These are phyloP conservation scores for Hirschfeldia incana DNA, from an alignment of 345 rosid species.

Conservation along the genomic window DNA sequence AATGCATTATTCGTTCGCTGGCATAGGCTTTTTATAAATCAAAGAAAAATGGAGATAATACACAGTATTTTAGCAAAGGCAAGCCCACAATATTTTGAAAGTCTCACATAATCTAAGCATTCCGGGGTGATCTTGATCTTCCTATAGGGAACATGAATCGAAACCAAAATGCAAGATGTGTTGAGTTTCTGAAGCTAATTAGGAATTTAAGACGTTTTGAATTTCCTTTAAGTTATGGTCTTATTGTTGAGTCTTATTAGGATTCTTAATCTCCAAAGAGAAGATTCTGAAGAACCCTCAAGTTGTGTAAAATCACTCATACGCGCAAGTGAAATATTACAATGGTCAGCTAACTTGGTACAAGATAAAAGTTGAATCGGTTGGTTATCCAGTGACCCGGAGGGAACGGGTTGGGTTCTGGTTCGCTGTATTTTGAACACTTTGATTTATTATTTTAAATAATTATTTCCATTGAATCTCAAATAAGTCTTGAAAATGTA, in stretches of 20 bases:
- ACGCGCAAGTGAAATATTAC: neutral
- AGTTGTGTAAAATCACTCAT: neutral
- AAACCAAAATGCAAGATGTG: neutral
- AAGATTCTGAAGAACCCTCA: neutral
- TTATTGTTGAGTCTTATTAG: neutral
- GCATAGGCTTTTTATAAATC: neutral
- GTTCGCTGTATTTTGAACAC: no score
- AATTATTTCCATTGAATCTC: neutral
- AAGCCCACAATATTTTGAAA: neutral
- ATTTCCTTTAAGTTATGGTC: neutral
- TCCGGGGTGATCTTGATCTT: neutral
- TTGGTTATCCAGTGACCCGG: neutral
- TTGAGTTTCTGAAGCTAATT: neutral
- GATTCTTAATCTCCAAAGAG: neutral
- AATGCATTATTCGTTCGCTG: neutral
- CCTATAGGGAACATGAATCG: neutral
- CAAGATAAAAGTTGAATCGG: neutral
- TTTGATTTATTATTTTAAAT: no score
- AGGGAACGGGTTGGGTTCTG: no score
- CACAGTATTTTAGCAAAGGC: neutral
- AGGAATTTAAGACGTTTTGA: neutral
- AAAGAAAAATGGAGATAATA: neutral
- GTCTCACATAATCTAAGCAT: neutral
- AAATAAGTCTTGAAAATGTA: neutral
- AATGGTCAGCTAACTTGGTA: neutral